phyloP scores from a whole-genome alignment of 208 protist genomes.

The Wallacemonas sp. region DNA sequence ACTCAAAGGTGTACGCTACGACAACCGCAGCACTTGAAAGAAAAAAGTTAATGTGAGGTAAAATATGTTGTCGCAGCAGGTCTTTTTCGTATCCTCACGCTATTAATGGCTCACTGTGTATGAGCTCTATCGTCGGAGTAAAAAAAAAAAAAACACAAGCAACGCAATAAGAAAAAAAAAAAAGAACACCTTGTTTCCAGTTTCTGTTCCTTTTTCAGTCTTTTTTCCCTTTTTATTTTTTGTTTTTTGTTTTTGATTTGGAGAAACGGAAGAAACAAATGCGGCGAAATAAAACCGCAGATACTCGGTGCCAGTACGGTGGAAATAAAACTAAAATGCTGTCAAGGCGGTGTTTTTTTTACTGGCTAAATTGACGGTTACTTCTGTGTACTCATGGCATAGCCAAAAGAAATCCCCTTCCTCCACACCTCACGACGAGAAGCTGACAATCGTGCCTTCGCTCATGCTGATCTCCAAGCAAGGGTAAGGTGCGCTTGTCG shows the following conservation, averaged over 20 bases:
- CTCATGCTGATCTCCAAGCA: no score
- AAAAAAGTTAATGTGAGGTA: no score
- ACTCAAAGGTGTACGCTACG: no score
- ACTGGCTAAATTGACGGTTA: conserved; percentile 8
- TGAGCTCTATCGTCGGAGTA: conserved; percentile 1
- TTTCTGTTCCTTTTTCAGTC: conserved; percentile 10
- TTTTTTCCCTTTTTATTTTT: conserved; percentile 10
- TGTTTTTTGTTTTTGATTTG: background rate
- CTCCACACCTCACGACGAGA: no score
- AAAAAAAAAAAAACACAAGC: conserved; percentile 7
- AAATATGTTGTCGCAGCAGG: no score
- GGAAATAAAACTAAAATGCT: conserved; percentile 4
- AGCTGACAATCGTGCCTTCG: no score
- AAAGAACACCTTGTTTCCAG: conserved; percentile 4
- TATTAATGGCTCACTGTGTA: background rate
- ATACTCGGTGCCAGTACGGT: conserved; percentile 3
- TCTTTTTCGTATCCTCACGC: background rate
- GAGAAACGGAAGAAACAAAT: background rate
- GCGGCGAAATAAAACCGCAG: conserved; percentile 5
- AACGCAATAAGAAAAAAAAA: background rate
- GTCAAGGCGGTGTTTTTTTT: no score
- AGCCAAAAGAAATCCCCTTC: conserved; percentile 16
- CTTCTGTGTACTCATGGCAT: conserved; percentile 13
- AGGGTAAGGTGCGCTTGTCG: no score
- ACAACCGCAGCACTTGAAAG: no score